Base-by-base conservation (phyloP, 1,284 basidiomycete species). In the Cryptococcus depauperatus region DNA sequence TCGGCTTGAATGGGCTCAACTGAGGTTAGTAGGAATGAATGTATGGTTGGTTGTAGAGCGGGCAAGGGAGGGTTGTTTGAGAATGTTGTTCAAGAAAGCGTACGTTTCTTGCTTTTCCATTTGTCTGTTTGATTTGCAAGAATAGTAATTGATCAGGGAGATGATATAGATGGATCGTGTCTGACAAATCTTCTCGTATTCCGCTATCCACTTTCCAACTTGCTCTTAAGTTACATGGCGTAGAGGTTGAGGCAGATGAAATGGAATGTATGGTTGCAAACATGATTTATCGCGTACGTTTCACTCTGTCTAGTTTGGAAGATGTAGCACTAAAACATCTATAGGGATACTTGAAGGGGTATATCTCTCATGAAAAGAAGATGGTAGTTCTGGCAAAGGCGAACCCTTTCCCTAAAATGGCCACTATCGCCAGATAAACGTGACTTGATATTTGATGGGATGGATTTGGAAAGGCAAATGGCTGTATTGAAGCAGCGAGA, bases 311-410 rank as follows among this genome's bases (percentile, higher is more conserved):
- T 34, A 1, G 13, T 5, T 23, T 8, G 21, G 21, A 37, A 11
- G 19, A 37, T 21, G 35, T 23, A 8, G 39, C 18, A 18, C n/a
- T n/a, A 25, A 9, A 16, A 18, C 11, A 28, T 28, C n/a, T 23
- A 43, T 37, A 75, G 73, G 89, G 87, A 3, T 88, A 84, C 66
- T 83, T 97, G 66, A 79, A 85, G 47, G 93, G 93, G 4, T 97
- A 97, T 69, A 93, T 98, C 61, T 91, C 88, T 37, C 93, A 98
- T 63, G 87, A 89, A 63, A 85, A 85, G 66, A 83, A 88, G 71
- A 88, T 84, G 76, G 84, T 96, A 3, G 93, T 98, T 3, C 69
- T 98, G 42, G 81, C 86, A 1, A 80, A 81, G 54, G 79, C 77
- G 11, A 84, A 84, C 54, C 80, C 91, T 0, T 97, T 97, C 64